These are phyloP conservation scores for Syzygium malaccense DNA, from an alignment of 441 rosid species.

Conservation along the genomic window DNA sequence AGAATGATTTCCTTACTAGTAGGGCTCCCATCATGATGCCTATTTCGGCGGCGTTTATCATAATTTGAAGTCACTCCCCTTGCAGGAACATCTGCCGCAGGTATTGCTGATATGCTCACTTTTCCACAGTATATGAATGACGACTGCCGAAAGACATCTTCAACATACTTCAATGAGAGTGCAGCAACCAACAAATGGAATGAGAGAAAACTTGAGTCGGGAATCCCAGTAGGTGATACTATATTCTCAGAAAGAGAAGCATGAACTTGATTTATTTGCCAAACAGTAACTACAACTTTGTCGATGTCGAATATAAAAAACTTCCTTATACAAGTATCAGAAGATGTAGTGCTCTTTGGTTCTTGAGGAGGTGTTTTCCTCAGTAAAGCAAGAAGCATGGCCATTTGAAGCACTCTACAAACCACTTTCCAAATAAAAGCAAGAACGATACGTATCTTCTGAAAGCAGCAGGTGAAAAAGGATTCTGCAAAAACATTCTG, in stretches of 20 bases:
- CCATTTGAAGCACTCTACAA: conserved; percentile 23
- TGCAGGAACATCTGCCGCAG: conserved; percentile 16
- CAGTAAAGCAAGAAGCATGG: conserved; percentile 17
- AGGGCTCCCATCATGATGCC: conserved; percentile 24
- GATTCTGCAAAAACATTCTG: conserved; percentile 19
- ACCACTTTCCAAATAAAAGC: conserved; percentile 31
- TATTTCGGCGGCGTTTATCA: conserved; percentile 20
- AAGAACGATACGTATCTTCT: conserved; percentile 24
- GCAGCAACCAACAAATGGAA: conserved; percentile 51
- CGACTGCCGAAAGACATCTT: conserved; percentile 39
- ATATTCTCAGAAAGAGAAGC: conserved; percentile 21
- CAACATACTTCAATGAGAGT: conserved; percentile 34
- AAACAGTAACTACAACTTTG: conserved; percentile 36
- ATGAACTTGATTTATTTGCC: conserved; percentile 23
- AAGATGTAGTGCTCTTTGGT: conserved; percentile 19
- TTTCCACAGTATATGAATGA: conserved; percentile 55
- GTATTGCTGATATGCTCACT: conserved; percentile 38
- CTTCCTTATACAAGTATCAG: conserved; percentile 22
- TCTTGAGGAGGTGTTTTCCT: conserved; percentile 22
- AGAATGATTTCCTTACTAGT: conserved; percentile 37
- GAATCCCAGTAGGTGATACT: conserved; percentile 28
- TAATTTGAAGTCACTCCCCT: conserved; percentile 18
- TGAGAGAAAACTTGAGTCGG: conserved; percentile 32
- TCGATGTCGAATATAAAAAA: conserved; percentile 44
- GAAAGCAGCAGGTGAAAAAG: conserved; percentile 16